phyloP scores from a whole-genome alignment of 768 basidiomycete genomes.

The Termitomyces sp. region DNA sequence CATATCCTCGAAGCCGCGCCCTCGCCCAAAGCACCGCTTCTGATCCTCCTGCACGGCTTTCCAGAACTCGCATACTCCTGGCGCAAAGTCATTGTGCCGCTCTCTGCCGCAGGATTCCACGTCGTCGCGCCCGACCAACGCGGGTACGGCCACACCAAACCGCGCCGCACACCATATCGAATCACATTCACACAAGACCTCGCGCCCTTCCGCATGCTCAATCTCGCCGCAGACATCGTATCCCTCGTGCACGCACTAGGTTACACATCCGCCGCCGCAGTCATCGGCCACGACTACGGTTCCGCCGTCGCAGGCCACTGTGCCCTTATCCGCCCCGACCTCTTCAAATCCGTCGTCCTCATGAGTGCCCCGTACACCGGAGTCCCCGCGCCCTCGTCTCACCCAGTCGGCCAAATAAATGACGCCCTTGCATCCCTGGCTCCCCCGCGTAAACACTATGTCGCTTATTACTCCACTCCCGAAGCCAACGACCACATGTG shows the following conservation, averaged over 20 bases:
- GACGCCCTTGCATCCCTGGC: slow-evolving; percentile 30
- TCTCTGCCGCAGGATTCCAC: slow-evolving; percentile 46
- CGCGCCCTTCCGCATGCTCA: slow-evolving; percentile 43
- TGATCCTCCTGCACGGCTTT: slow-evolving; percentile 62
- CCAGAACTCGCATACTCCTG: slow-evolving; percentile 65
- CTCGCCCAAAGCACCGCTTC: slow-evolving; percentile 30
- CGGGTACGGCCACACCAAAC: slow-evolving; percentile 43
- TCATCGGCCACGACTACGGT: slow-evolving; percentile 62
- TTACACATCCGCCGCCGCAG: slow-evolving; percentile 36
- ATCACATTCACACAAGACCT: slow-evolving; percentile 44
- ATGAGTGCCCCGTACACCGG: slow-evolving; percentile 58
- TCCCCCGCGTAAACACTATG: slow-evolving; percentile 57
- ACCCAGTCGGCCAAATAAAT: slow-evolving; percentile 10
- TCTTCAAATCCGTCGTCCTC: slow-evolving; percentile 50
- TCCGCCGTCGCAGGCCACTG: slow-evolving; percentile 48
- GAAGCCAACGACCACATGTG: slow-evolving; percentile 42
- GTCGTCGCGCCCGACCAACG: slow-evolving; percentile 62
- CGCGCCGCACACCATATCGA: slow-evolving; percentile 11
- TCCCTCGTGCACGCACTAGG: slow-evolving; percentile 48
- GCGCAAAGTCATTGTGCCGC: slow-evolving; percentile 50
- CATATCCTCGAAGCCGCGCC: slow-evolving; percentile 44
- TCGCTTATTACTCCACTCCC: slow-evolving; percentile 40
- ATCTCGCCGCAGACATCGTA: slow-evolving; percentile 46
- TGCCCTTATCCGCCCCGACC: slow-evolving; percentile 48
- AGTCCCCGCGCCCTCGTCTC: slow-evolving; percentile 21